phyloP scores from a whole-genome alignment of 371 early-diverging fungal species.

The Rhizomucor pusillus region DNA sequence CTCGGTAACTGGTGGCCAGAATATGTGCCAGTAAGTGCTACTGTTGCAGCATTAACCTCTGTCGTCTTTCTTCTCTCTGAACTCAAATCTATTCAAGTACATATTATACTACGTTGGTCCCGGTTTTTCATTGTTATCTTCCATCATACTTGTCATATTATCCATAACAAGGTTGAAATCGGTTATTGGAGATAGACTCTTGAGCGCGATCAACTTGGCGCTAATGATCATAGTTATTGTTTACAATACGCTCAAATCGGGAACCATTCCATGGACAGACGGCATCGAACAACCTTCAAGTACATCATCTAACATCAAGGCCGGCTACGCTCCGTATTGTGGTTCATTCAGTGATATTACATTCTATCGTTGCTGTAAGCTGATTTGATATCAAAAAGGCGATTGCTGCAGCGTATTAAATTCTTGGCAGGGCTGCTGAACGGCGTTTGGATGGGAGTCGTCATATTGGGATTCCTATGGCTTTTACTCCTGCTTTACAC shows the following conservation, averaged over 20 bases:
- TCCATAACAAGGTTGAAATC: slow-evolving; percentile 12
- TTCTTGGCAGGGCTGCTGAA: slow-evolving; percentile 14
- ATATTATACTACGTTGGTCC: slow-evolving; percentile 35
- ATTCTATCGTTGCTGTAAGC: slow-evolving; percentile 34
- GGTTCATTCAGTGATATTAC: slow-evolving; percentile 8
- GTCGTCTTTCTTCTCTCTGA: neutral
- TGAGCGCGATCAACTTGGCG: slow-evolving; percentile 21
- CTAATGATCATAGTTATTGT: slow-evolving; percentile 24
- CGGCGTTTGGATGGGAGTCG: slow-evolving; percentile 13
- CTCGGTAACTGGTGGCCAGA: slow-evolving; percentile 21
- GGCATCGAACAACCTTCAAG: neutral
- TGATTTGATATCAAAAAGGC: neutral
- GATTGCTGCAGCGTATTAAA: neutral
- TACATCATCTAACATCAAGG: slow-evolving; percentile 5
- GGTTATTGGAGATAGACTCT: slow-evolving; percentile 17
- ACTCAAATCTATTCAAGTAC: slow-evolving; percentile 16
- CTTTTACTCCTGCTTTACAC: slow-evolving; percentile 4
- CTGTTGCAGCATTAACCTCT: neutral
- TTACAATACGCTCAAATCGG: slow-evolving; percentile 24
- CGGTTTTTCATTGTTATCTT: slow-evolving; percentile 26
- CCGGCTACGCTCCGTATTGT: slow-evolving; percentile 24
- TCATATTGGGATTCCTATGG: slow-evolving; percentile 13
- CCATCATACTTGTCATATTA: slow-evolving; percentile 16
- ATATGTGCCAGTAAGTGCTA: slow-evolving; percentile 22
- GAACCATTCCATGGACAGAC: slow-evolving; percentile 30